These are phyloP conservation scores for Thelephora terrestris DNA, from an alignment of 1,284 basidiomycete genomes.

Conservation along the genomic window DNA sequence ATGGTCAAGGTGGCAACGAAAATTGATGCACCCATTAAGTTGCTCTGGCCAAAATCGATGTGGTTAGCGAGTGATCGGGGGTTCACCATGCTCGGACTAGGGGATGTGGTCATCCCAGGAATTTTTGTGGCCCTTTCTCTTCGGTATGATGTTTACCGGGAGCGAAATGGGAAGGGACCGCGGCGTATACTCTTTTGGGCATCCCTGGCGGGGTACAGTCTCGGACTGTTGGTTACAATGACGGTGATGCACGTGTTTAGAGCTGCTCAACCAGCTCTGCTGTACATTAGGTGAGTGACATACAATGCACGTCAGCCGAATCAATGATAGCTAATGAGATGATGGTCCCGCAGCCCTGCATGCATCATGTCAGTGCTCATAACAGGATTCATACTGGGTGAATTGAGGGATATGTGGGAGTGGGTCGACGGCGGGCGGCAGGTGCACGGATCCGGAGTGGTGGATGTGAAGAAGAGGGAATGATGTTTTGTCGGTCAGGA, in stretches of 20 bases:
- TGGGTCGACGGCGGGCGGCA: conserved; percentile 40
- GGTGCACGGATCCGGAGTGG: conserved; percentile 17
- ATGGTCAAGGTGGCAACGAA: conserved; percentile 92
- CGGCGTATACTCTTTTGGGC: conserved; percentile 51
- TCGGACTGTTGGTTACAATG: conserved; percentile 77
- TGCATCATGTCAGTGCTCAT: conserved; percentile 54
- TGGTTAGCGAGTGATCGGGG: conserved; percentile 47
- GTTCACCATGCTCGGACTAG: conserved; percentile 88
- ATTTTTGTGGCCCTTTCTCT: conserved; percentile 83
- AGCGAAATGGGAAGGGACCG: conserved; percentile 11
- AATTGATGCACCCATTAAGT: conserved; percentile 91
- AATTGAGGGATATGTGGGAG: conserved; percentile 49
- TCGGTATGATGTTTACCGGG: conserved; percentile 70
- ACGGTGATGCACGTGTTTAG: conserved; percentile 77
- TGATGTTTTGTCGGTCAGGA: not conserved
- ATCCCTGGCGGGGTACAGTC: conserved; percentile 66
- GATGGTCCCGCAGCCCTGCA: conserved; percentile 39
- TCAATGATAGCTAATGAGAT: not conserved
- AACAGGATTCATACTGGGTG: conserved; percentile 44
- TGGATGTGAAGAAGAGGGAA: conserved; percentile 4
- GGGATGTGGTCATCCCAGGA: conserved; percentile 88
- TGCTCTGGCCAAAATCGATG: conserved; percentile 75
- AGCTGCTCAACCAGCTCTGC: conserved; percentile 83
- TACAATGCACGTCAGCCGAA: not conserved
- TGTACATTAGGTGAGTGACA: conserved; percentile 74